Percentiles rank a stretch among this genome's conserved stretches.
These are phyloP conservation scores for Penstemon davidsonii DNA, from an alignment of 257 asterid genomes.

Conservation along the genomic window DNA sequence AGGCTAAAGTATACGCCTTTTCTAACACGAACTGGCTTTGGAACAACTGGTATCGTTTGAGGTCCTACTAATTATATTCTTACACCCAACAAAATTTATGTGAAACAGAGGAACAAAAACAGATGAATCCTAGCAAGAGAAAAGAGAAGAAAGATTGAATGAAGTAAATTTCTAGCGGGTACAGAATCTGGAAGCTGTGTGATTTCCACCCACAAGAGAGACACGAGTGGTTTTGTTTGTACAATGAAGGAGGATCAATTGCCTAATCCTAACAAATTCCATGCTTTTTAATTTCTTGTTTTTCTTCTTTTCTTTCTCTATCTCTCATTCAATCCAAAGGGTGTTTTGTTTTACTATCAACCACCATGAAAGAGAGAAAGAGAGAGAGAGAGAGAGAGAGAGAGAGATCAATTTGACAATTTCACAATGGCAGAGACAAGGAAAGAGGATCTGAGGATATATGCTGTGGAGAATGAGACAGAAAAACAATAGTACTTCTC, in stretches of 20 bases:
- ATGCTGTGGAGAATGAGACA: too few relatives aligned
- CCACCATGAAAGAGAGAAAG: slow-evolving; percentile 21
- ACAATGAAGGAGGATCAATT: neutral
- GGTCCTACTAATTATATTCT: neutral
- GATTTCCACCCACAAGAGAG: slow-evolving; percentile 56
- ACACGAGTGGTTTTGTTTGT: slow-evolving; percentile 25
- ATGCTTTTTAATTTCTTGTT: neutral
- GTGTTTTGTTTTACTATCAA: slow-evolving; percentile 12
- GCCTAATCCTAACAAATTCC: neutral
- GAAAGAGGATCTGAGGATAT: neutral
- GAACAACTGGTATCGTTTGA: neutral
- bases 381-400: neutral
- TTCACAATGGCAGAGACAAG: slow-evolving; percentile 21
- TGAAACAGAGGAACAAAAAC: too few relatives aligned
- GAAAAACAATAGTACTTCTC: too few relatives aligned
- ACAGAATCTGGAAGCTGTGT: slow-evolving; percentile 53
- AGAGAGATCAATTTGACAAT: neutral
- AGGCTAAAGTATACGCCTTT: too few relatives aligned
- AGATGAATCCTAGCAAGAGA: too few relatives aligned
- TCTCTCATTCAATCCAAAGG: slow-evolving; percentile 13
- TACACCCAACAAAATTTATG: too few relatives aligned
- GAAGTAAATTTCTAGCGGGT: slow-evolving; percentile 36
- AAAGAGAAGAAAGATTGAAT: neutral
- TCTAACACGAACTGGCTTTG: neutral
- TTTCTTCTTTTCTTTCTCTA: neutral